Evolutionary conservation across 1,284 basidiomycete genomes (phyloP).

Genomic region (Irpex lacteus): DNA sequence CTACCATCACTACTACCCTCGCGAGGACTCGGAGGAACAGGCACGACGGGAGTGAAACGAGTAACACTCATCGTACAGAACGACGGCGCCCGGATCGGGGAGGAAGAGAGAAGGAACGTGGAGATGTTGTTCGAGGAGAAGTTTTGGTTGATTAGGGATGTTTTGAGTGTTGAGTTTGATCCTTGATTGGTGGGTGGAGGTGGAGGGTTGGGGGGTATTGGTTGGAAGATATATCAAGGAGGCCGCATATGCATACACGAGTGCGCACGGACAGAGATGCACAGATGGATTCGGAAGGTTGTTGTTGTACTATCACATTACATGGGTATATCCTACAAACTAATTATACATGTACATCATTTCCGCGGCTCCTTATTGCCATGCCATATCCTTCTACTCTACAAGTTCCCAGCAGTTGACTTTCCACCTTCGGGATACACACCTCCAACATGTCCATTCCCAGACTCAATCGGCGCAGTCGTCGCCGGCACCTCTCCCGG

Average conservation of each 20-base stretch:
- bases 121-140: neutral
- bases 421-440: constrained; percentile 31
- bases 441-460: constrained; percentile 32
- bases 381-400: constrained; percentile 3
- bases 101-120: neutral
- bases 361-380: constrained; percentile 2
- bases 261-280: neutral
- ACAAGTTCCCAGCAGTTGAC: constrained; percentile 18
- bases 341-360: constrained; percentile 4
- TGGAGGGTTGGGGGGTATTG: no score
- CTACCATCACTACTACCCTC: no score
- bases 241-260: neutral
- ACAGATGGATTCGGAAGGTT: no score
- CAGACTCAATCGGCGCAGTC: constrained; percentile 42
- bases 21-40: no score
- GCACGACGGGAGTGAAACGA: no score
- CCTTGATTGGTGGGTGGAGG: neutral
- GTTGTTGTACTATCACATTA: no score
- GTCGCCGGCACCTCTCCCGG: constrained; percentile 34
- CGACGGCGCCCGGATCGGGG: neutral
- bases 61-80: neutral
- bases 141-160: constrained; percentile 1
- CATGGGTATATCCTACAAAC: neutral
- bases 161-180: neutral
- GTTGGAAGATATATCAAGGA: neutral